Conservation (phyloP, 495 filamentous ascomycete genomes). For the Staphylotrichum longicolle region DNA sequence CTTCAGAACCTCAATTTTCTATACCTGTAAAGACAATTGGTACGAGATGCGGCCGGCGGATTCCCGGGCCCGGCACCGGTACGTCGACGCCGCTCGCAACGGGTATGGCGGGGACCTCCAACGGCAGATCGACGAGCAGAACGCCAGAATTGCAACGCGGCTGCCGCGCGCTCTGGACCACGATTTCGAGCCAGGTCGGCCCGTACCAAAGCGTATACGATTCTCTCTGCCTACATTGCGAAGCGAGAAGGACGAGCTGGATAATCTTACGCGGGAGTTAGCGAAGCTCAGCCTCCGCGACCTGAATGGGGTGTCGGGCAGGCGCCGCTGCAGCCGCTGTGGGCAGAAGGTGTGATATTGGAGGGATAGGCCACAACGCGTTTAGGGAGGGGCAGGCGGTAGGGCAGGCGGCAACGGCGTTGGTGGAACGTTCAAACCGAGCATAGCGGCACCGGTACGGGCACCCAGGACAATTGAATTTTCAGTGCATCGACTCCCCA, state of each 20-base stretch:
- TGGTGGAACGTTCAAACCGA: not conserved
- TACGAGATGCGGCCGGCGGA: too few species aligned
- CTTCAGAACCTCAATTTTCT: not conserved
- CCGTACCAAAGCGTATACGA: conserved; percentile 11
- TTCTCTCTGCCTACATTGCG: conserved; percentile 16
- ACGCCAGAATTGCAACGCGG: conserved; percentile 4
- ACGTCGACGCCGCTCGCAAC: conserved; percentile 11
- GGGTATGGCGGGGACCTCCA: not conserved
- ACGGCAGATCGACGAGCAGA: conserved; percentile 10
- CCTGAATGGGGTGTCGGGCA: conserved; percentile 1
- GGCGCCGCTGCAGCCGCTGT: conserved; percentile 11
- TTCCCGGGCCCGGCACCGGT: too few species aligned
- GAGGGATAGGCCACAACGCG: conserved; percentile 15
- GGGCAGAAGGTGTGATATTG: conserved; percentile 12
- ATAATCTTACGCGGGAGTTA: conserved; percentile 14
- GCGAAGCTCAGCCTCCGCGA: conserved; percentile 12
- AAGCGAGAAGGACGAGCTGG: conserved; percentile 8
- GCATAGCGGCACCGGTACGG: conserved; percentile 1
- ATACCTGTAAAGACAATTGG: too few species aligned
- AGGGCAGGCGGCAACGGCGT: conserved; percentile 12
- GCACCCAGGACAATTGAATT: conserved; percentile 12
- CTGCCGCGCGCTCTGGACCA: not conserved
- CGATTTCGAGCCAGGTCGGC: conserved; percentile 16
- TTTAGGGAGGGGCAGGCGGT: too few species aligned
- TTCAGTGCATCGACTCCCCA: conserved; percentile 10